Evolutionary conservation across 164 flowering plant genomes (phyloP), one percentile per base, ranked within the genome.

Genomic region (Macadamia integrifolia): DNA sequence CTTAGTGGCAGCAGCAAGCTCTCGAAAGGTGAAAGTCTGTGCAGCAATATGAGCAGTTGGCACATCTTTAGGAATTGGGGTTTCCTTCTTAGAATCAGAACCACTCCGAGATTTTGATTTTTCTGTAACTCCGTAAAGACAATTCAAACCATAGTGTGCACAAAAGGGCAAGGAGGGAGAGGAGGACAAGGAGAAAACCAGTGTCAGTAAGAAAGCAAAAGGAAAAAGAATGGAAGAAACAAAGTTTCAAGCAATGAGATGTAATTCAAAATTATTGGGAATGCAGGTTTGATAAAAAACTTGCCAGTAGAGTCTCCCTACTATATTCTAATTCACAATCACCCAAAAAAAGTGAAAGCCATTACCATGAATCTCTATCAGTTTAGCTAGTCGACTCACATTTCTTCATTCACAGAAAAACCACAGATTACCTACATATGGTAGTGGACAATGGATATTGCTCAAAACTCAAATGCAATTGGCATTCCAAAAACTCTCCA

Each of bases 1-100:
- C 78, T 86, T 85, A 28, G 97, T 92, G 42, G 96, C 92, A 55
- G 86, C 76, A 57, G 92, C 96, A 70, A 92, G 93, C 77, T 90
- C 96, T 50, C 86, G 74, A 67, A 88, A 92, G 52, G 90, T 83
- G 82, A 92, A 92, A 48, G 90, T 88, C 60, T 92, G 91, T 10
- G 93, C 97, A 65, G 93, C 90, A 74, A 89, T 92, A 78, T 89
- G 75, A 35, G 88, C 75, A 8, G 87, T 81, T 64, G 84, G 69
- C 46, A 83, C 87, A 69, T 86, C 91, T 68, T 84, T 87, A 11
- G 86, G 72, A 75, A 78, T 65, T 17, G 75, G 7, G 8, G 65
- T 66, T 68, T 88, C 90, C 79, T 87, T 89, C 83, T 84, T 89
- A 65, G 80, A 69, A 62, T 87, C 90, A 62, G 80, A 74, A 66